Conservation (phyloP, 306 rosid species). For the Trifolium pratense region DNA sequence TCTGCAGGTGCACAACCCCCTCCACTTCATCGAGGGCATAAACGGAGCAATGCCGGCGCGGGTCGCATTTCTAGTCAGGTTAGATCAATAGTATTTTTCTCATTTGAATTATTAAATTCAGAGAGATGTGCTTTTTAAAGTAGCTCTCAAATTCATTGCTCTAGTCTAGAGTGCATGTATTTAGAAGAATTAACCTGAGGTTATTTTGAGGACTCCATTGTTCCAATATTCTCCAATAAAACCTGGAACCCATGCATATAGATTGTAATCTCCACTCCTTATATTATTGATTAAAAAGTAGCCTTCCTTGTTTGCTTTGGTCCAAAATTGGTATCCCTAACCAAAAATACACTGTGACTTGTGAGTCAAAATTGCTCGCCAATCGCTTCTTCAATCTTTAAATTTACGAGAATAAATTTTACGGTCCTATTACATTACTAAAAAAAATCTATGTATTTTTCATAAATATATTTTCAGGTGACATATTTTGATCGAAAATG, state of each 20-base stretch:
- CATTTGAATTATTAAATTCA: too few species aligned
- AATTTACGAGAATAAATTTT: neutral
- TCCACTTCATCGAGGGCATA: too few species aligned
- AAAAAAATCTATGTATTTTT: too few species aligned
- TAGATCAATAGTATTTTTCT: too few species aligned
- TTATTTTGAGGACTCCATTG: constrained; percentile 48
- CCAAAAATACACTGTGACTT: neutral
- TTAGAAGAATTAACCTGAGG: constrained; percentile 53
- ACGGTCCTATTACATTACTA: too few species aligned
- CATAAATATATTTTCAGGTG: too few species aligned
- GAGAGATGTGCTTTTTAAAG: too few species aligned
- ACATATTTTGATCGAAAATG: too few species aligned
- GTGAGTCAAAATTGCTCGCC: neutral
- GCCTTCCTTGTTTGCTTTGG: constrained; percentile 57
- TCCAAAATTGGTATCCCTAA: constrained; percentile 96
- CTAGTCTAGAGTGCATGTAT: neutral
- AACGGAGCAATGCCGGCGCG: too few species aligned
- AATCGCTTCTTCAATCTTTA: neutral
- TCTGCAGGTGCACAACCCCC: too few species aligned
- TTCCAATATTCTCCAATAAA: constrained; percentile 69
- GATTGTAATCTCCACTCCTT: constrained; percentile 62
- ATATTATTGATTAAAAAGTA: constrained; percentile 57
- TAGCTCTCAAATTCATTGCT: neutral
- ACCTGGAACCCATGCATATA: constrained; percentile 81
- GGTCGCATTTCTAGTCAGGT: too few species aligned